Conservation (phyloP, 192 early-diverging fungal species). For the Obelidium mucronatum region DNA sequence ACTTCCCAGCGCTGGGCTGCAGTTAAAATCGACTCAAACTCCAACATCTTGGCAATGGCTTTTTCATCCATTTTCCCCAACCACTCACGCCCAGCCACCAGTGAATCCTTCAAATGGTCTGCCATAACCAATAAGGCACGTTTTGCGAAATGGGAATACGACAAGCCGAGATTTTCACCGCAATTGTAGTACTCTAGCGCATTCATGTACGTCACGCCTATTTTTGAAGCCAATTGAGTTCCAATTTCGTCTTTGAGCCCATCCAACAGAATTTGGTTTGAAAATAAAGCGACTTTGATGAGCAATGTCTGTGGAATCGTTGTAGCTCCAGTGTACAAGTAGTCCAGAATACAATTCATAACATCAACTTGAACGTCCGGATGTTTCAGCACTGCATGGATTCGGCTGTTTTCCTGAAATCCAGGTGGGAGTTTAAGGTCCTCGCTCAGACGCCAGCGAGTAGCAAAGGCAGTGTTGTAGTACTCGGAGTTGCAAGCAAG, state of each 20-base stretch:
- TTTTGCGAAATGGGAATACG: background rate
- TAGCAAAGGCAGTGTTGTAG: background rate
- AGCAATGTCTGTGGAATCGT: background rate
- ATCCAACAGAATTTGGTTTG: background rate
- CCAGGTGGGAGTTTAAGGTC: no score
- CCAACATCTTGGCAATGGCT: background rate
- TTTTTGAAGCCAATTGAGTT: background rate
- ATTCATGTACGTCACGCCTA: background rate
- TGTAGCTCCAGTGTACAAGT: background rate
- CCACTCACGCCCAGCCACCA: no score
- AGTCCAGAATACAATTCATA: background rate
- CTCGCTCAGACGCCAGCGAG: background rate
- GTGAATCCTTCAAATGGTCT: background rate
- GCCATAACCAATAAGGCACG: background rate
- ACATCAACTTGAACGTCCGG: background rate
- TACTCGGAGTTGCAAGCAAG: background rate
- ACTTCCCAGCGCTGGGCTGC: background rate
- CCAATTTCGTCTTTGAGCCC: background rate
- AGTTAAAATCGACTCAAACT: background rate
- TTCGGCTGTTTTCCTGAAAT: background rate
- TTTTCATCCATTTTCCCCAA: background rate
- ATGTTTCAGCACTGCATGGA: background rate
- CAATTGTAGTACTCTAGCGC: background rate
- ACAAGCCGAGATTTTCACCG: background rate
- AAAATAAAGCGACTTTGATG: background rate